Evolutionary conservation across 441 rosid species (phyloP).

Genomic region (Rhodomyrtus psidioides): DNA sequence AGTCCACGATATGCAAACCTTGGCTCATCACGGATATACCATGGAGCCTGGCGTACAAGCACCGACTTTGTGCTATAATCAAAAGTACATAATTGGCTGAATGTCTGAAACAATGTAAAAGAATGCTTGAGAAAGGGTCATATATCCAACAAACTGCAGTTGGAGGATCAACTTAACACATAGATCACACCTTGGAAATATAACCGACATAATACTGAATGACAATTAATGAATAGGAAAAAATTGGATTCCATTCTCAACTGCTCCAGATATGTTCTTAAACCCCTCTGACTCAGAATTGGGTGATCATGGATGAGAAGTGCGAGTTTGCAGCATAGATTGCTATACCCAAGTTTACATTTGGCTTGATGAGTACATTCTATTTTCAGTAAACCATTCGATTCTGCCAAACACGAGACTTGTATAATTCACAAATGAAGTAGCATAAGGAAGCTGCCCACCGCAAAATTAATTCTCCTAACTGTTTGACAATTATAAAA

Average conservation of each 20-base stretch:
- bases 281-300: neutral
- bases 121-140: neutral
- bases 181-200: neutral
- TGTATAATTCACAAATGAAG: neutral
- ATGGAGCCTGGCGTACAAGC: slow-evolving; percentile 67
- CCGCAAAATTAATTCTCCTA: neutral
- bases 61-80: slow-evolving; percentile 65
- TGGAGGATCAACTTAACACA: neutral
- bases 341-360: neutral
- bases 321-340: neutral
- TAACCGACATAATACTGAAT: neutral
- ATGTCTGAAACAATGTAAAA: slow-evolving; percentile 52
- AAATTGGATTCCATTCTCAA: no score
- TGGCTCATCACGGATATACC: slow-evolving; percentile 85
- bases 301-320: neutral
- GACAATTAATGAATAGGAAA: no score
- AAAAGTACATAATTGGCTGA: slow-evolving; percentile 81
- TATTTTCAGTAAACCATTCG: neutral
- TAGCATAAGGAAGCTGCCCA: neutral
- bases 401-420: neutral
- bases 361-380: neutral
- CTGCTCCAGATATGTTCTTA: neutral
- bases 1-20: slow-evolving; percentile 88
- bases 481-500: neutral
- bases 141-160: neutral